A percentile compares a stretch with the other conserved stretches of the same genome.
These are phyloP conservation scores for Fusarium oligoseptatum DNA, from an alignment of 2,329 filamentous ascomycete species.

Conservation along the genomic window DNA sequence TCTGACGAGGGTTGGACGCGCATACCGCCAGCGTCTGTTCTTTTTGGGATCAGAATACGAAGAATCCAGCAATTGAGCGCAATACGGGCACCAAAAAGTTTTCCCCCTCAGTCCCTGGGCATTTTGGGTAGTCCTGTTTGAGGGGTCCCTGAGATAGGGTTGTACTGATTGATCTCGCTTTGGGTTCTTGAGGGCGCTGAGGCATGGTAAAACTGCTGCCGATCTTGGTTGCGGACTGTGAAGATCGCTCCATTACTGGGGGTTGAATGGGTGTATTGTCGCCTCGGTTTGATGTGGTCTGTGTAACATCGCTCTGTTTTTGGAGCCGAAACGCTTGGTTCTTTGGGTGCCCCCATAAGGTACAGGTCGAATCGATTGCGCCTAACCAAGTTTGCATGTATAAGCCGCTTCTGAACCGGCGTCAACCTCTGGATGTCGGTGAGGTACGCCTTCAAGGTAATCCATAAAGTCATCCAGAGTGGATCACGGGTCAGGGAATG, in stretches of 20 bases:
- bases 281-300: background rate
- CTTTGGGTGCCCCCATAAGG: too few species aligned
- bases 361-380: background rate
- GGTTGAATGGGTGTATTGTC: too few species aligned
- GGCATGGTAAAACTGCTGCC: background rate
- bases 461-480: background rate
- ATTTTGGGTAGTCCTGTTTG: background rate
- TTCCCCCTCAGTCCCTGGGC: background rate
- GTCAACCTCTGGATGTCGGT: background rate
- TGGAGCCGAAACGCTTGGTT: too few species aligned
- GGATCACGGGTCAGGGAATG: too few species aligned
- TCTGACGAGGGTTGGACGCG: background rate
- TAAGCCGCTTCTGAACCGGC: background rate
- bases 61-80: background rate
- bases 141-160: background rate
- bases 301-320: too few species aligned
- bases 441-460: background rate
- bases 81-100: background rate
- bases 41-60: background rate
- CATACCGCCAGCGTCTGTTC: slow-evolving; percentile 2
- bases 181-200: background rate
- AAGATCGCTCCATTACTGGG: too few species aligned
- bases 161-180: background rate
- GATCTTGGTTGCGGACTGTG: background rate
- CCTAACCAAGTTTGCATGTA: background rate